Percentiles rank a stretch among this genome's conserved stretches.
phyloP scores from a whole-genome alignment of 345 rosid genomes.

The Reutealis trisperma region DNA sequence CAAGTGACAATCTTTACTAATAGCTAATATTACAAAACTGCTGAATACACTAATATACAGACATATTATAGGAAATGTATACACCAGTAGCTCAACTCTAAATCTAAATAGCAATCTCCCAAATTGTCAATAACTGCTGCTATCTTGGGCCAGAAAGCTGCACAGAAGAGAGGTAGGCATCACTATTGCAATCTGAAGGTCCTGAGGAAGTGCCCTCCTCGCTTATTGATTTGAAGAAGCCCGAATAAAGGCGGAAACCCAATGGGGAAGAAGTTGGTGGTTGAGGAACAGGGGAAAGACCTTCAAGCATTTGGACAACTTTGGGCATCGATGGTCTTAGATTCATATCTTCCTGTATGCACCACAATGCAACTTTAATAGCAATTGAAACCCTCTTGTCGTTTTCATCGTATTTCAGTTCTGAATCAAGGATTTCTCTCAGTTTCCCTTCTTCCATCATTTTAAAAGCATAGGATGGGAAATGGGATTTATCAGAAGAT shows the following conservation, averaged over 20 bases:
- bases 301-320: slow-evolving; percentile 97
- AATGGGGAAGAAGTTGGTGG: slow-evolving; percentile 69
- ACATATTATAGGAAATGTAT: neutral
- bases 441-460: slow-evolving; percentile 89
- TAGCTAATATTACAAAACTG: slow-evolving; percentile 26
- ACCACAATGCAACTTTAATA: slow-evolving; percentile 85
- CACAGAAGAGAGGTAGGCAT: slow-evolving; percentile 69
- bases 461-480: slow-evolving; percentile 85
- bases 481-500: slow-evolving; percentile 74
- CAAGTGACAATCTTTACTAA: slow-evolving; percentile 1
- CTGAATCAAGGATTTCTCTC: slow-evolving; percentile 62
- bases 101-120: neutral
- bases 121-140: slow-evolving; percentile 30
- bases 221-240: slow-evolving; percentile 44
- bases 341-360: slow-evolving; percentile 87
- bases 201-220: slow-evolving; percentile 77
- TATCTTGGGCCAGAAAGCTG: slow-evolving; percentile 94
- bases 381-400: slow-evolving; percentile 56
- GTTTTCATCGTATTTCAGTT: slow-evolving; percentile 39
- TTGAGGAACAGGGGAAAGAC: slow-evolving; percentile 54
- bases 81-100: neutral
- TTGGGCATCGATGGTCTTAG: slow-evolving; percentile 78
- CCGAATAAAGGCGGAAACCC: slow-evolving; percentile 57
- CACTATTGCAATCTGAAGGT: slow-evolving; percentile 69
- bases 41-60: slow-evolving; percentile 15